Base-by-base conservation (phyloP, 768 basidiomycete species). In the Termitomyces sp. region DNA sequence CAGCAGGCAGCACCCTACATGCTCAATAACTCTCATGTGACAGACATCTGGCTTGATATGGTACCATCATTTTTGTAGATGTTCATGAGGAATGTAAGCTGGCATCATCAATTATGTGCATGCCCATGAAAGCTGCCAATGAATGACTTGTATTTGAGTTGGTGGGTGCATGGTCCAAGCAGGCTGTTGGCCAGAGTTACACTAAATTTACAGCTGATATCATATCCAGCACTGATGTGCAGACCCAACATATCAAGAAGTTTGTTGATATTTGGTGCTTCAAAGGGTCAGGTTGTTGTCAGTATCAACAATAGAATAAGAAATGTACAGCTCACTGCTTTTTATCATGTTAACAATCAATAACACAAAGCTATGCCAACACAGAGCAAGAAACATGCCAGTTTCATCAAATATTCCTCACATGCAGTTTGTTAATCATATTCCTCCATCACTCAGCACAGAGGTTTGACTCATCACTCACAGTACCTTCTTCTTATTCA, bases 51-150 rank as follows among this genome's bases (percentile, higher is more conserved):
- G n/a, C n/a, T n/a, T n/a, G n/a, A n/a, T n/a, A n/a, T n/a, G n/a
- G n/a, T n/a, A n/a, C n/a, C n/a, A n/a, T n/a, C n/a, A n/a, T n/a
- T n/a, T n/a, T n/a, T n/a, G n/a, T n/a, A n/a, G n/a, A n/a, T n/a
- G n/a, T n/a, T 63, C 2, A 66, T 55, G 11, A 67, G 70, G 52
- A 62, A 49, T 1, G 51, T 31, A 8, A 64, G 50, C 53, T 71
- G 69, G 54, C 71, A 72, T n/a, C 58, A 35, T 16, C 59, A 57
- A 43, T 69, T 70, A 59, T 71, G 70, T 0, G 71, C 65, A 45
- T 72, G 64, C 0, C 69, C 64, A 46, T 72, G 71, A 51, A 71
- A 69, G 17, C 58, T 35, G 16, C 63, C 63, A 12, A 70, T 64
- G 7, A 67, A 47, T 9, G 52, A 58, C 4, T 35, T 44, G 38